Percentiles rank a stretch among this genome's conserved stretches.
phyloP scores from a whole-genome alignment of 179 eudicot species.

The Patellifolia procumbens region DNA sequence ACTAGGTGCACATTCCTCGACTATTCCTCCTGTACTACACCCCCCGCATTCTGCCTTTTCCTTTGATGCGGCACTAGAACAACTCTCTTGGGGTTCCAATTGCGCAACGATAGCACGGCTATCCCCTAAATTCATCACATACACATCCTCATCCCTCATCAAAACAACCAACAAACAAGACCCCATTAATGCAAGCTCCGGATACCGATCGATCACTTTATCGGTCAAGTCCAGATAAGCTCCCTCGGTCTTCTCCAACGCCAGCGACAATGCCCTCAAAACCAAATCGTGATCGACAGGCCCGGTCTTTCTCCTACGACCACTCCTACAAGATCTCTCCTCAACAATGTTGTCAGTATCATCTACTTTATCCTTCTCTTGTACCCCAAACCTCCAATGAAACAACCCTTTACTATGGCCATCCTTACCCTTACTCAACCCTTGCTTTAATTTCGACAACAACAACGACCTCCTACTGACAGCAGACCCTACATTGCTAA shows the following conservation, averaged over 20 bases:
- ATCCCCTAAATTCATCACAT: slow-evolving; percentile 98
- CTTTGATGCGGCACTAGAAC: slow-evolving; percentile 33
- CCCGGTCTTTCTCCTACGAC: slow-evolving; percentile 60
- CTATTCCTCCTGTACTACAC: slow-evolving; percentile 55
- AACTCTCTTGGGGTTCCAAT: slow-evolving; percentile 42
- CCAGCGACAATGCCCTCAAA: slow-evolving; percentile 75
- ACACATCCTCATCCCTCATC: slow-evolving; percentile 96
- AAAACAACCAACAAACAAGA: slow-evolving; percentile 89
- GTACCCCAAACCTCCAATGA: slow-evolving; percentile 71
- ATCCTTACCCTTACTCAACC: slow-evolving; percentile 64
- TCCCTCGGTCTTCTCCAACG: slow-evolving; percentile 74
- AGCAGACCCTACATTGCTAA: slow-evolving; percentile 63
- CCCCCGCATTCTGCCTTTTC: slow-evolving; percentile 43
- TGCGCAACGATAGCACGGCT: slow-evolving; percentile 98
- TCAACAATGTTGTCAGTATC: slow-evolving; percentile 45
- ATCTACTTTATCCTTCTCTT: slow-evolving; percentile 52
- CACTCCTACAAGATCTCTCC: slow-evolving; percentile 42
- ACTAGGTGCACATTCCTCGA: slow-evolving; percentile 54
- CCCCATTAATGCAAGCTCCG: slow-evolving; percentile 98
- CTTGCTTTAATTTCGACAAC: slow-evolving; percentile 77
- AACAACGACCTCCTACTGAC: slow-evolving; percentile 64
- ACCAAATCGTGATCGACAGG: slow-evolving; percentile 78
- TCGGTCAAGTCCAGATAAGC: slow-evolving; percentile 88
- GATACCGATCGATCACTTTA: slow-evolving; percentile 84
- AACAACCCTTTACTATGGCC: slow-evolving; percentile 52